Percentiles rank a stretch among this genome's conserved stretches.
Evolutionary conservation across 495 filamentous ascomycete species (phyloP).

Genomic region (Letharia columbiana): DNA sequence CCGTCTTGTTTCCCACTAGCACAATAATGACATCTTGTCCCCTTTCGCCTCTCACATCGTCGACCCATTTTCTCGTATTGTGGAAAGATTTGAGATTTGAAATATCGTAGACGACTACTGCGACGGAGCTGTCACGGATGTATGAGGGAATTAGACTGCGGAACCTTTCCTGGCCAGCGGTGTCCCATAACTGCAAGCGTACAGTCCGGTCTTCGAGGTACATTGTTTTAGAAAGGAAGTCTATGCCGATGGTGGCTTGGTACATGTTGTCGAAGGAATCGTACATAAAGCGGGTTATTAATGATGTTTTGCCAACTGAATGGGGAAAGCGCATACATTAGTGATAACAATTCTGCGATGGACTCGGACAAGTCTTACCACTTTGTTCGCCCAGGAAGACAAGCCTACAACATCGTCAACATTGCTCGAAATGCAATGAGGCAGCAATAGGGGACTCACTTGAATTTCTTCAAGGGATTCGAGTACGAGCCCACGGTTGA

Average conservation of each 20-base stretch:
- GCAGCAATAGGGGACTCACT: constrained; percentile 47
- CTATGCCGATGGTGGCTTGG: constrained; percentile 98
- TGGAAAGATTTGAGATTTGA: constrained; percentile 95
- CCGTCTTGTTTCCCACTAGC: constrained; percentile 96
- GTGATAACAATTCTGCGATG: constrained; percentile 16
- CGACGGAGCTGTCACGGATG: constrained; percentile 93
- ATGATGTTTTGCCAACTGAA: constrained; percentile 90
- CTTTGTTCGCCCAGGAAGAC: constrained; percentile 98
- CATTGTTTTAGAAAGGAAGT: constrained; percentile 99
- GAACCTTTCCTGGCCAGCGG: constrained; percentile 94
- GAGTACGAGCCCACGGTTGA: constrained; percentile 78
- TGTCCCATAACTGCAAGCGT: constrained; percentile 96
- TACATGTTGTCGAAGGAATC: constrained; percentile 99
- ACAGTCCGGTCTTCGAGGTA: constrained; percentile 98
- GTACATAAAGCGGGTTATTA: constrained; percentile 99
- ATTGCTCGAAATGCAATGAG: constrained; percentile 8
- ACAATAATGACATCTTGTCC: constrained; percentile 99
- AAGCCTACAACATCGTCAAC: constrained; percentile 48
- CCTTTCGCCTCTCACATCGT: constrained; percentile 92
- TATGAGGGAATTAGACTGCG: constrained; percentile 94
- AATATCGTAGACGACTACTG: constrained; percentile 97
- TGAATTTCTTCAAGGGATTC: constrained; percentile 99
- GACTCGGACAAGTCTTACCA: constrained; percentile 49
- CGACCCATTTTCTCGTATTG: constrained; percentile 98
- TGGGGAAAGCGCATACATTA: constrained; percentile 1